Evolutionary conservation across 306 rosid species (phyloP), one percentile per base, ranked within the genome.

Genomic region (Potentilla sterilis): DNA sequence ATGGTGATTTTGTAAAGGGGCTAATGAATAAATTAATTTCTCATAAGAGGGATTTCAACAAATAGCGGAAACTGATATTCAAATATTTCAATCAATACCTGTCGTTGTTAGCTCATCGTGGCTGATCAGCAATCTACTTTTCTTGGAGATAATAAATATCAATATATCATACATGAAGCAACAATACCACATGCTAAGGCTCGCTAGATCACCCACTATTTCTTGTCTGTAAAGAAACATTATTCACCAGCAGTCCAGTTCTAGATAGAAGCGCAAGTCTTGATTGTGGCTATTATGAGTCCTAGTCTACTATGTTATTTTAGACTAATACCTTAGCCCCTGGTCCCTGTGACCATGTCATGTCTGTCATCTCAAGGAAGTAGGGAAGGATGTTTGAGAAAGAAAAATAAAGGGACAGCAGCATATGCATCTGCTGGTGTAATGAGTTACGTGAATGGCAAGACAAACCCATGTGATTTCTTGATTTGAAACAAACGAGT

Each of bases 381-480:
- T 55, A 55, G 62, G 62, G 14, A 8, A 21, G 8, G 62, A 9
- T 21, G 62, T 9, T 7, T 2, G 0, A 14, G 7, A 55, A 19
- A n/a, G 24, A 28, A 59, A 59, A 6, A 15, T 10, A 37, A 59
- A 28, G 28, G 28, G 28, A 6, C 65, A 59, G 47, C 47, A 43
- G 35, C 38, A 59, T 28, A 59, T 59, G 65, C 37, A 13, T 59
- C 35, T 59, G 19, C 8, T 28, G 5, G 37, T 19, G 40, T 3
- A 18, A 59, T 28, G 65, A 24, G 65, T 24, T 24, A 28, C 15
- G 6, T 1, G 65, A 59, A n/a, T 3, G 14, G 18, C 19, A 5
- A 59, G 65, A 59, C 65, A 59, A 59, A 59, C 40, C 65, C 65
- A 59, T 59, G 40, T 28, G 65, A 59, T 10, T 4, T 59, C 65